Evolutionary conservation across 768 basidiomycete species (phyloP).

Genomic region (Trametes cubensis): DNA sequence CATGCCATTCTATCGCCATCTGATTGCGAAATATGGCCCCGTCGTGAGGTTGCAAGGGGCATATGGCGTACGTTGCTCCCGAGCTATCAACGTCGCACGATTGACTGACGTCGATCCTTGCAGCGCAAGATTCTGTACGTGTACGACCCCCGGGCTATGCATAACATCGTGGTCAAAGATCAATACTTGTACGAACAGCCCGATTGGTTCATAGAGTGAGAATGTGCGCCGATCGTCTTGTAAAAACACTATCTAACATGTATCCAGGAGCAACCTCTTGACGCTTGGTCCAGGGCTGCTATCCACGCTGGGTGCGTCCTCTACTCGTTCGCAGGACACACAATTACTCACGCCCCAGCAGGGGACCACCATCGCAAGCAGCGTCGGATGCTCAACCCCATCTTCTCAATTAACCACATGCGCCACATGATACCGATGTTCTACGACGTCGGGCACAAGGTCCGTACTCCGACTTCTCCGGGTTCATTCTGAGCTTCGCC

Average conservation of each 20-base stretch:
- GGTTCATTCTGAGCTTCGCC: conserved; percentile 9
- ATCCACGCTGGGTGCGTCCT: conserved; percentile 22
- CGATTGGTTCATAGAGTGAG: conserved; percentile 48
- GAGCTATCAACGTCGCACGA: too few relatives aligned
- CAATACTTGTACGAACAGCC: conserved; percentile 53
- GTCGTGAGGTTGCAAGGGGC: conserved; percentile 21
- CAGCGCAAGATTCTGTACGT: conserved; percentile 40
- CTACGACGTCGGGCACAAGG: conserved; percentile 29
- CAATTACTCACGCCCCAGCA: conserved; percentile 1
- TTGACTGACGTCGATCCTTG: background rate
- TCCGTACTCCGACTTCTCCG: conserved; percentile 18
- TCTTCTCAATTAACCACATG: conserved; percentile 32
- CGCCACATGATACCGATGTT: conserved; percentile 32
- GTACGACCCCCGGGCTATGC: conserved; percentile 50
- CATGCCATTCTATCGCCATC: conserved; percentile 15
- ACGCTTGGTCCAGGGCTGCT: conserved; percentile 23
- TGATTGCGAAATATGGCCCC: conserved; percentile 22
- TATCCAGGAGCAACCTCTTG: conserved; percentile 24
- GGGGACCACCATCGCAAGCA: conserved; percentile 32
- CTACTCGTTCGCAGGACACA: background rate
- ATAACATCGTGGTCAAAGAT: conserved; percentile 51
- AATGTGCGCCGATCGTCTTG: background rate
- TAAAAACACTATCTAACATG: background rate
- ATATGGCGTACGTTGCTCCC: conserved; percentile 14
- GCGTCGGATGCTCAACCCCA: conserved; percentile 34